Conservation (phyloP, 2,329 filamentous ascomycete species). For the Cladosporium sp. region DNA sequence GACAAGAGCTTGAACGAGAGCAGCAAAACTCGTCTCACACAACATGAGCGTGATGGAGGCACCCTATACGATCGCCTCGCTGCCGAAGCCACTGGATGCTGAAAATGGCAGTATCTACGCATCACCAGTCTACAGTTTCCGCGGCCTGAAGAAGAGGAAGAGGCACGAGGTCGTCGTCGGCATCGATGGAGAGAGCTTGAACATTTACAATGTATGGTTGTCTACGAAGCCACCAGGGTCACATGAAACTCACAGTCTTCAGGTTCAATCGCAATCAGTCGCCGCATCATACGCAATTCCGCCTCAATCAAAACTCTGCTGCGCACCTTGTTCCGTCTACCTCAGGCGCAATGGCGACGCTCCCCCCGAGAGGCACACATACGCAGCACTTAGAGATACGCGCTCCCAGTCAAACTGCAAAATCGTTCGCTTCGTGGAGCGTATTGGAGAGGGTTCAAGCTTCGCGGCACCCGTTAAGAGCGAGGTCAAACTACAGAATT, state of each 20-base stretch:
- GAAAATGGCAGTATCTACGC: slow-evolving; percentile 38
- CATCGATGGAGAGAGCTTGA: slow-evolving; percentile 58
- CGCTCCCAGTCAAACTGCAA: slow-evolving; percentile 45
- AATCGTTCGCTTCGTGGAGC: slow-evolving; percentile 53
- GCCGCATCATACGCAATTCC: slow-evolving; percentile 60
- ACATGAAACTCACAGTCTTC: too few relatives aligned
- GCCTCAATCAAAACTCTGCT: slow-evolving; percentile 54
- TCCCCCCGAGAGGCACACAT: slow-evolving; percentile 51
- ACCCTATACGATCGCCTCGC: slow-evolving; percentile 39
- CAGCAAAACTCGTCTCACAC: too few relatives aligned
- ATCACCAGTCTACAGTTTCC: slow-evolving; percentile 50
- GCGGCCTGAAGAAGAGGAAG: slow-evolving; percentile 56
- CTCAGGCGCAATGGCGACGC: slow-evolving; percentile 43
- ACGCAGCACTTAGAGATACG: slow-evolving; percentile 47
- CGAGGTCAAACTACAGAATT: slow-evolving; percentile 20
- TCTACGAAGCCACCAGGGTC: too few relatives aligned
- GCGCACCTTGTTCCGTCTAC: slow-evolving; percentile 56
- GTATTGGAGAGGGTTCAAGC: slow-evolving; percentile 33
- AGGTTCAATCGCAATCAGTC: slow-evolving; percentile 59
- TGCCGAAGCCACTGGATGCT: slow-evolving; percentile 40
- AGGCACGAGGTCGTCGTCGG: slow-evolving; percentile 57
- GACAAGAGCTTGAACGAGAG: too few relatives aligned
- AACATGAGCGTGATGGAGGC: slow-evolving; percentile 23
- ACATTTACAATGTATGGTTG: slow-evolving; percentile 55
- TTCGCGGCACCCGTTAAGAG: slow-evolving; percentile 21